Evolutionary conservation across 768 basidiomycete species (phyloP), one percentile per base, ranked within the genome.

Genomic region (Thelephora ganbajun): DNA sequence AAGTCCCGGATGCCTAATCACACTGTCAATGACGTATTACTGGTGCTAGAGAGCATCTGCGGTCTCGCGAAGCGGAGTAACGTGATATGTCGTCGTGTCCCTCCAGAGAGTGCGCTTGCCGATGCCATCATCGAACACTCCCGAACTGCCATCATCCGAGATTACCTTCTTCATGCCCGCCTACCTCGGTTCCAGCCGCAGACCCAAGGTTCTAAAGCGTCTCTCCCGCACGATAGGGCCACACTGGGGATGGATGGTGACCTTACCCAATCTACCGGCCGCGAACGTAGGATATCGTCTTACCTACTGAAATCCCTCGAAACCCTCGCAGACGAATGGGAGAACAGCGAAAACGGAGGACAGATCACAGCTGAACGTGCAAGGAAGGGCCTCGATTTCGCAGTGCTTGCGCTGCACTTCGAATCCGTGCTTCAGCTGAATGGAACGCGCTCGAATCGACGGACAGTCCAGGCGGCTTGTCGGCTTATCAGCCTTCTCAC

Each of bases 71-170:
- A 65, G 49, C 64, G 66, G 18, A 71, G 66, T 41, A 58, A 69
- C 35, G 56, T 82, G 11, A 46, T 72, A 13, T 74, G 66, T 53
- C 60, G 66, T n/a, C 59, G 72, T n/a, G 47, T 74, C 11, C 66
- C 92, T 11, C 90, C 93, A 0, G 76, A 84, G 45, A 80, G 79
- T 48, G 61, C 72, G 6, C 72, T 90, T 42, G 79, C 77, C 11
- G 68, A 77, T 20, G 68, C 74, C 5, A 58, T 86, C 50, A 56
- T 76, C 41, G 79, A 81, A 16, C 76, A 88, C 51, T 63, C 64
- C 23, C 69, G 67, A 46, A 76, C 76, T 2, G 61, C 63, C 37
- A 64, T 76, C 22, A 79, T 93, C 48, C 77, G 79, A 11, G 76
- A 84, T 51, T 93, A 78, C 59, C 55, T 88, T 11, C 66, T 93